Conservation (phyloP, 176 grass and related monocot species). For the Cenchrus purpureus region DNA sequence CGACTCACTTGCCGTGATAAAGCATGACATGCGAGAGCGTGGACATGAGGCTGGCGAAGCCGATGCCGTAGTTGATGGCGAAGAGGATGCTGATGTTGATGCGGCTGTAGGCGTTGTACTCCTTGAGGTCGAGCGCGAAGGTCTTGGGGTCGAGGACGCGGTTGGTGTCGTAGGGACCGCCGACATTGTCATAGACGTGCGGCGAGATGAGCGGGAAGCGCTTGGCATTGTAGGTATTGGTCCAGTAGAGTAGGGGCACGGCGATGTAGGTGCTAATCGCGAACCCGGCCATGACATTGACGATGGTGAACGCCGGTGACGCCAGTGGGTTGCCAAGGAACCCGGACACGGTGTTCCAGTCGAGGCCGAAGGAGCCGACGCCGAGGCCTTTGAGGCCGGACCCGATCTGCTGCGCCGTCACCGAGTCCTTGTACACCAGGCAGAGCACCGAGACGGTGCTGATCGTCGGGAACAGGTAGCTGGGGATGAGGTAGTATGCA, state of each 20-base stretch:
- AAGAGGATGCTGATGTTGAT: slow-evolving; percentile 74
- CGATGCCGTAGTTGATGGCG: slow-evolving; percentile 61
- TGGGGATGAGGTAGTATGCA: slow-evolving; percentile 66
- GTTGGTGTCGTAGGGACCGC: slow-evolving; percentile 53
- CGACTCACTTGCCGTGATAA: slow-evolving; percentile 57
- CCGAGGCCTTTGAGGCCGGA: slow-evolving; percentile 64
- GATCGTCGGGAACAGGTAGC: slow-evolving; percentile 71
- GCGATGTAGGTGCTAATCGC: slow-evolving; percentile 52
- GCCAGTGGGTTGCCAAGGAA: slow-evolving; percentile 68
- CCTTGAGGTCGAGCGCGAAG: slow-evolving; percentile 52
- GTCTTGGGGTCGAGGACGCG: slow-evolving; percentile 47
- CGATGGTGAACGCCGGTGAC: slow-evolving; percentile 63
- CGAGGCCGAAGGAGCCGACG: slow-evolving; percentile 66
- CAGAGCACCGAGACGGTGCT: slow-evolving; percentile 61
- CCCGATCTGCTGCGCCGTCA: slow-evolving; percentile 66
- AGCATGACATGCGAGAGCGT: slow-evolving; percentile 75
- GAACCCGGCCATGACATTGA: slow-evolving; percentile 68
- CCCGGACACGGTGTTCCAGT: slow-evolving; percentile 59
- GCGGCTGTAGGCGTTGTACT: slow-evolving; percentile 53
- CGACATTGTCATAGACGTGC: slow-evolving; percentile 50
- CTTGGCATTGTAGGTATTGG: slow-evolving; percentile 50
- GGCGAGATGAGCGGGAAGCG: slow-evolving; percentile 59
- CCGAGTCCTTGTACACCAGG: slow-evolving; percentile 57
- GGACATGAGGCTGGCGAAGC: slow-evolving; percentile 60
- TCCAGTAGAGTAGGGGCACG: slow-evolving; percentile 67